A percentile compares a stretch with the other conserved stretches of the same genome.
Evolutionary conservation across 805 yeast species (phyloP).

Genomic region (Kuraishia floccosa): DNA sequence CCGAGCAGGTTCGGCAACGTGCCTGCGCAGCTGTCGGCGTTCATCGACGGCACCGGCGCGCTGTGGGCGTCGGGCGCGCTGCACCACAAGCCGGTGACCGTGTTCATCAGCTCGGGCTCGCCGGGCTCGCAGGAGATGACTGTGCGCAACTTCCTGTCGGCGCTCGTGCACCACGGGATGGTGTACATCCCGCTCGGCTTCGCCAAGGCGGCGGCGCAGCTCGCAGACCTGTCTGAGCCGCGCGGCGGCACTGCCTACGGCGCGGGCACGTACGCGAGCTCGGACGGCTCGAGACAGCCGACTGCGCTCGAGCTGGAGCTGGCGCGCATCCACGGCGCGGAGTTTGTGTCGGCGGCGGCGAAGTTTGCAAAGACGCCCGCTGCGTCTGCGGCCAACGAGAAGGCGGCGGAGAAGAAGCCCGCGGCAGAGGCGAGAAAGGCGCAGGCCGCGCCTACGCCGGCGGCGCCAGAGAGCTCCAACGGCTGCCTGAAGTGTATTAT

Average conservation of each 20-base stretch:
- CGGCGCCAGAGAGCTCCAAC: neutral
- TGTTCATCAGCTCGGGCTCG: constrained; percentile 61
- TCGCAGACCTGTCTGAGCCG: constrained; percentile 48
- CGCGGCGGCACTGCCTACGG: constrained; percentile 89
- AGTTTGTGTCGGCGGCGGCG: constrained; percentile 38
- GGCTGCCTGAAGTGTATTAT: constrained; percentile 3
- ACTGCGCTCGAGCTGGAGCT: constrained; percentile 50
- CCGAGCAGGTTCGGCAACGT: constrained; percentile 72
- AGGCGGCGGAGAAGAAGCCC: neutral
- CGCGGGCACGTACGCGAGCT: constrained; percentile 68
- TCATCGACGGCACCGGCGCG: constrained; percentile 71
- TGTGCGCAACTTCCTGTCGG: constrained; percentile 43
- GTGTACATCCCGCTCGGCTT: constrained; percentile 72
- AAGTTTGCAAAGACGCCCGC: constrained; percentile 15
- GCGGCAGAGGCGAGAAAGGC: neutral
- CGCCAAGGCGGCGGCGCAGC: constrained; percentile 39
- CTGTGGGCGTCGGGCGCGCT: constrained; percentile 65
- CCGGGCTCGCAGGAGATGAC: constrained; percentile 75
- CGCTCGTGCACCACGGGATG: constrained; percentile 67
- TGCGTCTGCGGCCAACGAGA: neutral
- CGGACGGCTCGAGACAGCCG: constrained; percentile 67
- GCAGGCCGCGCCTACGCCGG: neutral
- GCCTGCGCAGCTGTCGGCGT: constrained; percentile 68
- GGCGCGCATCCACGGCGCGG: constrained; percentile 57
- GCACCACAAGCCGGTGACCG: constrained; percentile 63